Evolutionary conservation across 2,329 filamentous ascomycete species (phyloP).

Genomic region (Colletotrichum endophyticum): DNA sequence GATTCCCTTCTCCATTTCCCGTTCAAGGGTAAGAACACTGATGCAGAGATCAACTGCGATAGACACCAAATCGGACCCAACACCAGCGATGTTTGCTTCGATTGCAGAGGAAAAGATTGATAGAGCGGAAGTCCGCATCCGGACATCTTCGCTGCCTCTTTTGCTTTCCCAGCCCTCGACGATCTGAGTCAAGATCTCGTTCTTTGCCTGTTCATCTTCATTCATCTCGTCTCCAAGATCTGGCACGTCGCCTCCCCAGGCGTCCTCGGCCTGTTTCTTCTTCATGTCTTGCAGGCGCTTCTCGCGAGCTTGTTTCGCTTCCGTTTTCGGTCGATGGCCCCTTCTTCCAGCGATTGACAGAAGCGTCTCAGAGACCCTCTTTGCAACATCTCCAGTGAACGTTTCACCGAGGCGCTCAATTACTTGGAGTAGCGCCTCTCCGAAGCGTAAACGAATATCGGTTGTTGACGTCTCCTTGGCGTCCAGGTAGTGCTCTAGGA

Average conservation of each 20-base stretch:
- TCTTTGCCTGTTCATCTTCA: slow-evolving; percentile 47
- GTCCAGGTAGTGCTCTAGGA: slow-evolving; percentile 73
- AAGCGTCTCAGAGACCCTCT: slow-evolving; percentile 60
- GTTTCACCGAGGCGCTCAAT: slow-evolving; percentile 64
- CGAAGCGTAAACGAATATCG: slow-evolving; percentile 71
- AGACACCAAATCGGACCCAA: slow-evolving; percentile 57
- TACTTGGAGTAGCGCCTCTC: slow-evolving; percentile 69
- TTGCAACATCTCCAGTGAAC: slow-evolving; percentile 59
- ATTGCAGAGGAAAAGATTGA: slow-evolving; percentile 66
- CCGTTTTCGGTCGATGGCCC: slow-evolving; percentile 63
- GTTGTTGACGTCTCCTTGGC: slow-evolving; percentile 60
- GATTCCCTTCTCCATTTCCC: slow-evolving; percentile 64
- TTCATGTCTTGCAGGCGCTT: slow-evolving; percentile 53
- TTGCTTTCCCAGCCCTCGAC: slow-evolving; percentile 24
- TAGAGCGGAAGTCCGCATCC: slow-evolving; percentile 72
- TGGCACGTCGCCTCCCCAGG: slow-evolving; percentile 59
- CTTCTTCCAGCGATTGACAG: slow-evolving; percentile 69
- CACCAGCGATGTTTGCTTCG: slow-evolving; percentile 63
- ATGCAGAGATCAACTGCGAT: slow-evolving; percentile 67
- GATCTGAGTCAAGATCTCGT: slow-evolving; percentile 47
- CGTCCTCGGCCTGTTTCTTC: slow-evolving; percentile 55
- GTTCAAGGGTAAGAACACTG: slow-evolving; percentile 67
- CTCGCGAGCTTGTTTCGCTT: slow-evolving; percentile 57
- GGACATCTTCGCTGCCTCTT: slow-evolving; percentile 41
- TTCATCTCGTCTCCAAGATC: slow-evolving; percentile 51